Percentiles rank a stretch among this genome's conserved stretches.
These are phyloP conservation scores for Talaromyces liani DNA, from an alignment of 495 filamentous ascomycete genomes.

Conservation along the genomic window DNA sequence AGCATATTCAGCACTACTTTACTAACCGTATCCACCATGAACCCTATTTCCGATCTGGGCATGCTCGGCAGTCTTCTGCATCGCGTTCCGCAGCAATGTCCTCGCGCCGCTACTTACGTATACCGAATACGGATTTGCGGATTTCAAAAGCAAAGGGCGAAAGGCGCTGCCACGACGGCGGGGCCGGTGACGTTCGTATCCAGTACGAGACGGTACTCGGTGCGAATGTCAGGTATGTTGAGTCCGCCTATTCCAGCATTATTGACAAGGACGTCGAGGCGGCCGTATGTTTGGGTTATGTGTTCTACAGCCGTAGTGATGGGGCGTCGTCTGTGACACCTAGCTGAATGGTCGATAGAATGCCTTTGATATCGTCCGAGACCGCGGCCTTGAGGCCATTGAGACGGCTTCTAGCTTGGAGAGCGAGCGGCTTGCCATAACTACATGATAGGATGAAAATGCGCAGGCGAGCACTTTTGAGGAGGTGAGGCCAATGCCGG, in stretches of 20 bases:
- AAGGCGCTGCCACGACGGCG: conserved; percentile 19
- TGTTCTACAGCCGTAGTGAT: conserved; percentile 25
- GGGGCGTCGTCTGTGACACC: conserved; percentile 33
- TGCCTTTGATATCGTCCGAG: conserved; percentile 1
- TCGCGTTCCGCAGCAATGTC: conserved; percentile 22
- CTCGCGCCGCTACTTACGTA: conserved; percentile 19
- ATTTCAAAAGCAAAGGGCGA: conserved; percentile 19
- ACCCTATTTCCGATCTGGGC: conserved; percentile 14
- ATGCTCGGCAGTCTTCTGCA: conserved; percentile 8
- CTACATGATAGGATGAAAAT: conserved; percentile 5
- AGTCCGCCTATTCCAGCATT: conserved; percentile 34
- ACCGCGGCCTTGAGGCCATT: background rate
- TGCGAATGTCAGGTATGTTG: conserved; percentile 3
- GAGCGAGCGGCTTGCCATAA: conserved; percentile 5
- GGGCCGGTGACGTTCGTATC: conserved; percentile 29
- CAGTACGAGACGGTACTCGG: conserved; percentile 11
- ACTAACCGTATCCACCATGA: conserved; percentile 36
- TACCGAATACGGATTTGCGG: conserved; percentile 18
- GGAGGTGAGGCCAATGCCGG: conserved; percentile 12
- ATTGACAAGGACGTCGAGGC: conserved; percentile 47
- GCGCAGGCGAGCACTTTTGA: conserved; percentile 9
- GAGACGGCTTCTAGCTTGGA: conserved; percentile 2
- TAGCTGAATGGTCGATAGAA: conserved; percentile 11
- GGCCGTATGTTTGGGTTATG: conserved; percentile 23
- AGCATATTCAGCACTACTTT: conserved; percentile 47